Evolutionary conservation across 2,329 filamentous ascomycete genomes (phyloP), one percentile per base, ranked within the genome.

Genomic region (Arthroderma uncinatum): DNA sequence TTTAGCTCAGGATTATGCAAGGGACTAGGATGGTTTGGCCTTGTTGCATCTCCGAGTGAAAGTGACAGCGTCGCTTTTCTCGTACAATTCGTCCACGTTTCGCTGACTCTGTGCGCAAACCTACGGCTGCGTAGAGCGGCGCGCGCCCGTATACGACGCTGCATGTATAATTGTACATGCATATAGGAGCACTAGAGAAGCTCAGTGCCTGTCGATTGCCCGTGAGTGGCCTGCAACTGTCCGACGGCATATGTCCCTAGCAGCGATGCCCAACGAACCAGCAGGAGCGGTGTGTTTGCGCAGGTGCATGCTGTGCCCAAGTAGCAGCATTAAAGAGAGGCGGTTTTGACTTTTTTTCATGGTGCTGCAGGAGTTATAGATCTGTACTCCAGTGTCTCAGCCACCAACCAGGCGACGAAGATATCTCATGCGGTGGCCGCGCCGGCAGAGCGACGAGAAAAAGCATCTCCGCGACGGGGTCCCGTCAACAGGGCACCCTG

Each of bases 31-130:
- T 47, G 6, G 28, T 33, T 50, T 50, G 47, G 25, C 25, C 25
- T 50, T 19, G 40, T 47, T 47, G 47, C 47, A 50, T 50, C 47
- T 50, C 47, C 47, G 25, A 33, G 47, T 19, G 21, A 50, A 50
- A 9, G n/a, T 33, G 47, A 34, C 47, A 7, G 25, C 9, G 47
- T 34, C 14, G 47, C 47, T 25, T 12, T 33, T 50, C 47, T 25
- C 25, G 47, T 50, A 50, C 47, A 50, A 50, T 50, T 50, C 47
- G 47, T 50, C 47, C 47, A 50, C 47, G 47, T 50, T 50, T 30
- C 47, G 47, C 47, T 30, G 47, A 16, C 47, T 50, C 40, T 21
- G 47, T 50, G 47, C 47, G 47, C 47, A 50, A 50, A 50, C 47
- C 28, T 50, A 30, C 25, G 8, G n/a, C 10, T 25, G 47, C n/a